These are phyloP conservation scores for Forsythia viridissima DNA, from an alignment of 257 asterid genomes.

Conservation along the genomic window DNA sequence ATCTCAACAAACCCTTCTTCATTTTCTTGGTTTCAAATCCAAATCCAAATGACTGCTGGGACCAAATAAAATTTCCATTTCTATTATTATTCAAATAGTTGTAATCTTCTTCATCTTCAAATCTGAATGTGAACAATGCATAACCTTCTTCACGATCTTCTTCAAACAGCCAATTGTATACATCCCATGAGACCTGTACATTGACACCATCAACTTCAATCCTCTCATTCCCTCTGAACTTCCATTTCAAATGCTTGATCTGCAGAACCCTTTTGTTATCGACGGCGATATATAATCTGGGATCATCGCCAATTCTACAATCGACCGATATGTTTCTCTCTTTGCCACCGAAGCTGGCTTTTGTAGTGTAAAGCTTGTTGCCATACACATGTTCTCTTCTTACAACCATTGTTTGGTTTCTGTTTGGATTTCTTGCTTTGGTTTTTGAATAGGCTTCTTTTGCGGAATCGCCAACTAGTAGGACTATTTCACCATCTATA, in stretches of 20 bases:
- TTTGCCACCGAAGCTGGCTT: conserved; percentile 37
- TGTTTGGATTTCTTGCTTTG: conserved; percentile 1
- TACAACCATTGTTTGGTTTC: conserved; percentile 31
- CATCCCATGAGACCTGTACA: conserved; percentile 63
- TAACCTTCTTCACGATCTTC: conserved; percentile 42
- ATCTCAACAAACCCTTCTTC: conserved; percentile 40
- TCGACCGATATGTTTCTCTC: conserved; percentile 44
- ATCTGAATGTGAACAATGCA: conserved; percentile 60
- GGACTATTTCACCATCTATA: conserved; percentile 36
- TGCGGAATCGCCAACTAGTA: conserved; percentile 47
- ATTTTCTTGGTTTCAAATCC: conserved; percentile 53
- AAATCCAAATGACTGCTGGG: conserved; percentile 40
- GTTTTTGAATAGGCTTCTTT: conserved; percentile 30
- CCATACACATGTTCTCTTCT: conserved; percentile 58
- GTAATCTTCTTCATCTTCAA: conserved; percentile 35
- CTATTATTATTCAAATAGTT: background rate
- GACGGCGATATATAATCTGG: conserved; percentile 37
- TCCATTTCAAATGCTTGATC: conserved; percentile 63
- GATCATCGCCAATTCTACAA: conserved; percentile 40
- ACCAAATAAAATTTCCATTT: conserved; percentile 25
- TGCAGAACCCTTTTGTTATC: conserved; percentile 42
- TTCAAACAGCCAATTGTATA: conserved; percentile 53
- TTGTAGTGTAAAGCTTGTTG: conserved; percentile 43
- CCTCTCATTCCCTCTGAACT: conserved; percentile 62
- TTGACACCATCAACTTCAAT: conserved; percentile 48